Base-by-base conservation (phyloP, 176 grass and related monocot species). In the Oryza coarctata region DNA sequence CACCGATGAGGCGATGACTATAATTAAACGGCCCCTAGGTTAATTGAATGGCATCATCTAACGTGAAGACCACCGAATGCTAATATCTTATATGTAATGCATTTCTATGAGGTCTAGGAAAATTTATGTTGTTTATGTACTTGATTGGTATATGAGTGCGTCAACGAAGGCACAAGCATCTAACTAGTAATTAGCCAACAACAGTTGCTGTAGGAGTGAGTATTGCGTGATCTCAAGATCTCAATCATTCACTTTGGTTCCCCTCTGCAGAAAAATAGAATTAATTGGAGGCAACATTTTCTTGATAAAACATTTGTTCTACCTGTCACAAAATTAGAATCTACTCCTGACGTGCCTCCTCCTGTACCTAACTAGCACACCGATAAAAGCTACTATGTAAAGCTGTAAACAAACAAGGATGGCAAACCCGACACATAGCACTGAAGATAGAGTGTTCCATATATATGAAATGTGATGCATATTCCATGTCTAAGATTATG, bases 11-110 rank as follows among this genome's bases (percentile, higher is more conserved):
- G 43, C 13, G 43, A 45, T 11, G 74, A 73, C 32, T 71, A 30
- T 64, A 87, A 66, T 83, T 65, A 73, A 79, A 63, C 3, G 3
- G 63, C 6, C 39, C 66, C 13, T 62, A 25, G 27, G 69, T 70
- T 79, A 40, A 85, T 45, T 85, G 35, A 82, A 76, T 74, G 36
- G 15, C 63, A 23, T 63, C 64, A 70, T 65, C 78, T 76, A 82
- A 69, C 71, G 15, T 76, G 45, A 39, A 76, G 49, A 87, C 78
- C 64, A 61, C 13, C 22, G 3, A 44, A 71, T 14, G n/a, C 45
- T 41, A 86, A 31, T 63, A 27, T 26, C 52, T 32, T 30, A 27
- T 20, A 8, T 84, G 9, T 28, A 12, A 20, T n/a, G 3, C 22
- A 60, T 60, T n/a, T 23, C 7, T 27, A 9, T 18, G 1, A 17